Percentiles rank a stretch among this genome's conserved stretches.
phyloP scores from a whole-genome alignment of 805 yeast genomes.

The Cyberlindnera saturnus region DNA sequence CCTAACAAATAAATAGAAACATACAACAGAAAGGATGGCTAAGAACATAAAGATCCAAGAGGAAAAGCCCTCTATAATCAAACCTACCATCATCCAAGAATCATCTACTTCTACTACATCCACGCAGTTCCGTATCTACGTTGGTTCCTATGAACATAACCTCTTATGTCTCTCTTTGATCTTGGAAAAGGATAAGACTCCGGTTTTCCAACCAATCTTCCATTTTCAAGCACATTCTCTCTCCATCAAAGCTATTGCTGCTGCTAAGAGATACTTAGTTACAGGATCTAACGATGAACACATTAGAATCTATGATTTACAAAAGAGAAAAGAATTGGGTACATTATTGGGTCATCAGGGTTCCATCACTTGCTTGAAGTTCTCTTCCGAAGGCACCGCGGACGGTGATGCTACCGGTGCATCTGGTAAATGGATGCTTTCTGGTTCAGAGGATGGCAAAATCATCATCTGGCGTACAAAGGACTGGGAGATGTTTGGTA shows the following conservation, averaged over 20 bases:
- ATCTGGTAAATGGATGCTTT: conserved; percentile 82
- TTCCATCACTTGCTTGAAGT: conserved; percentile 69
- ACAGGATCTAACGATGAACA: conserved; percentile 96
- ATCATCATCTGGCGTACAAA: conserved; percentile 90
- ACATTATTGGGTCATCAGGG: conserved; percentile 87
- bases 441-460: conserved; percentile 88
- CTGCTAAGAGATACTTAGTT: conserved; percentile 78
- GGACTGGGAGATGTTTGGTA: conserved; percentile 93
- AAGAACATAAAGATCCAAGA: conserved; percentile 8
- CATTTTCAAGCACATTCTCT: conserved; percentile 93
- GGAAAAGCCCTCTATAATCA: conserved; percentile 13
- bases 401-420: conserved; percentile 19
- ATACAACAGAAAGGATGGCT: conserved; percentile 5
- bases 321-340: conserved; percentile 90
- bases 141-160: conserved; percentile 95
- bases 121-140: conserved; percentile 67
- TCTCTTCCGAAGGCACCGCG: conserved; percentile 46
- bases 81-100: conserved; percentile 21
- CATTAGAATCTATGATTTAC: conserved; percentile 88
- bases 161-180: conserved; percentile 75
- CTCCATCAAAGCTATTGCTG: conserved; percentile 79
- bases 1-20: background rate
- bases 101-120: background rate
- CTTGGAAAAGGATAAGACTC: conserved; percentile 42
- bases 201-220: conserved; percentile 86